Percentiles rank a stretch among this genome's conserved stretches.
Conservation (phyloP, 768 basidiomycete genomes). For the Butyriboletus loyo region DNA sequence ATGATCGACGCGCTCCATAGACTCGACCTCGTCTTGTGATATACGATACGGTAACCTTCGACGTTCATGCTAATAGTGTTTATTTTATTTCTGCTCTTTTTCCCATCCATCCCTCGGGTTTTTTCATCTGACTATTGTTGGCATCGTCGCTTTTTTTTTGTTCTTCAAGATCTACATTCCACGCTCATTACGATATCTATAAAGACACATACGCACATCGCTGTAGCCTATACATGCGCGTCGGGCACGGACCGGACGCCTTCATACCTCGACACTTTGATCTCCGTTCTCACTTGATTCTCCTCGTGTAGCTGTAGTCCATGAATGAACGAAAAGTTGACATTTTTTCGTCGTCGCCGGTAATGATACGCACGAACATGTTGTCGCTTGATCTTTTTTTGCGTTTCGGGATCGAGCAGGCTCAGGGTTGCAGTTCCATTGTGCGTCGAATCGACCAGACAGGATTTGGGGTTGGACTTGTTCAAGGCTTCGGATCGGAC, state of each 20-base stretch:
- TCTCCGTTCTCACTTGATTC: not conserved
- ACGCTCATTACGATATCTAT: not conserved
- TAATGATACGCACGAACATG: no score
- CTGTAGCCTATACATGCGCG: constrained; percentile 18
- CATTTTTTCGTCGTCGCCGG: no score
- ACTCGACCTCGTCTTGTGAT: not conserved
- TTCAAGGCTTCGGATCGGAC: no score
- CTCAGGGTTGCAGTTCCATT: no score
- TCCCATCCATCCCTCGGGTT: not conserved
- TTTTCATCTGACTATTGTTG: not conserved
- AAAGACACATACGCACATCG: not conserved
- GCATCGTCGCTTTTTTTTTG: no score
- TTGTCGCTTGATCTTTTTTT: no score
- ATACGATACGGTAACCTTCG: constrained; percentile 12
- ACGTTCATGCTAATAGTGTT: constrained; percentile 15
- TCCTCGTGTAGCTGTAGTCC: constrained; percentile 13
- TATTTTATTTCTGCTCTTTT: not conserved
- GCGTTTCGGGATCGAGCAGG: no score
- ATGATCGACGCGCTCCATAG: not conserved
- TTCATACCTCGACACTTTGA: not conserved
- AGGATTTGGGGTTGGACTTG: no score
- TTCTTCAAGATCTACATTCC: constrained; percentile 1
- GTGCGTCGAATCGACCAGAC: no score
- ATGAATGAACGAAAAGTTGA: not conserved
- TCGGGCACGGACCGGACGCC: not conserved